These are phyloP conservation scores for Strombidium stylifer DNA, from an alignment of 73 alveolate genomes.

Conservation along the genomic window DNA sequence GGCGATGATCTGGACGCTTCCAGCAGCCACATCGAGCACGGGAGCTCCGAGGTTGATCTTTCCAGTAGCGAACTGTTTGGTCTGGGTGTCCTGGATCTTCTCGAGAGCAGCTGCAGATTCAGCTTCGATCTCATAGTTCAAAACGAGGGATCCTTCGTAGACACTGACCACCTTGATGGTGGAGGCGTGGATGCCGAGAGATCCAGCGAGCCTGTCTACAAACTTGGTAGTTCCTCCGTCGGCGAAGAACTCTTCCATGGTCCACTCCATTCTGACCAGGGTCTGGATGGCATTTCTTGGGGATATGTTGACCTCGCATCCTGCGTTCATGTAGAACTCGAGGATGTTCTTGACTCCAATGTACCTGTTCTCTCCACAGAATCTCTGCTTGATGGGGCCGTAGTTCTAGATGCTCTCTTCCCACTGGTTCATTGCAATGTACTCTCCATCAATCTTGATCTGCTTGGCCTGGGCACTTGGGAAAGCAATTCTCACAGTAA, in stretches of 20 bases:
- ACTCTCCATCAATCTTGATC: conserved; percentile 1
- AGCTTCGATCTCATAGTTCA: neutral
- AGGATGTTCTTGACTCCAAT: conserved; percentile 1
- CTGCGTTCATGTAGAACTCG: conserved; percentile 35
- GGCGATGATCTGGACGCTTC: too few relatives aligned
- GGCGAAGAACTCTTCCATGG: conserved; percentile 37
- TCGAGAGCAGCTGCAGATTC: too few relatives aligned
- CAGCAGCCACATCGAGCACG: conserved; percentile 5
- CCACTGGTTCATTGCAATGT: conserved; percentile 23
- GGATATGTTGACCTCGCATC: conserved; percentile 23
- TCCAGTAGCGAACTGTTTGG: neutral
- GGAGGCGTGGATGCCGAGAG: conserved; percentile 43
- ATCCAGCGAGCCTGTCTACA: conserved; percentile 48
- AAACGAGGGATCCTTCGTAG: conserved; percentile 43
- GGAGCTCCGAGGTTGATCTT: conserved; percentile 26
- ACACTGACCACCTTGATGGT: conserved; percentile 46
- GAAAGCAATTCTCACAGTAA: conserved; percentile 22
- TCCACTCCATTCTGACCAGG: conserved; percentile 39
- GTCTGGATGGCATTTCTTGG: conserved; percentile 26
- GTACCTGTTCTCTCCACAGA: conserved; percentile 49
- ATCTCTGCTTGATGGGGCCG: conserved; percentile 1
- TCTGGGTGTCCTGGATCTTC: neutral
- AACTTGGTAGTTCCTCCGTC: conserved; percentile 40
- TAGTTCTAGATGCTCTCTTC: neutral
- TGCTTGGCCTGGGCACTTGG: conserved; percentile 26